Conservation (phyloP, 805 yeast genomes). For the Candida verbasci region DNA sequence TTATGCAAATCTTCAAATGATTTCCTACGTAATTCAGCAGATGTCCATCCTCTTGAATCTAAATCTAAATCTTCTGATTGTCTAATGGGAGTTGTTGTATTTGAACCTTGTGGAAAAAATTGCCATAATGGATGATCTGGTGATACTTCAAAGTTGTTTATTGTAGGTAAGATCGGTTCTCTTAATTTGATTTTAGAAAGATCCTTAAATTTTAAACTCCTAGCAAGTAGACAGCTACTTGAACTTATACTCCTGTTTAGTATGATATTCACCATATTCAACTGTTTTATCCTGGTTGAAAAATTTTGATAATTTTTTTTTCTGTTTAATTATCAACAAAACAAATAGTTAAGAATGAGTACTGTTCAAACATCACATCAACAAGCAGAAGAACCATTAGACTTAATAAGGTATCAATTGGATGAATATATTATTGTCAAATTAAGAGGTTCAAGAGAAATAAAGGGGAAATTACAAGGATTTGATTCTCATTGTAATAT, state of each 20-base stretch:
- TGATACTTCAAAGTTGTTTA: slow-evolving; percentile 61
- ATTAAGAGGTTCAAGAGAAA: slow-evolving; percentile 89
- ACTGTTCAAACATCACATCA: slow-evolving; percentile 25
- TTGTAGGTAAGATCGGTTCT: slow-evolving; percentile 83
- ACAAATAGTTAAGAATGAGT: slow-evolving; percentile 19
- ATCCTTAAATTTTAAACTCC: slow-evolving; percentile 3
- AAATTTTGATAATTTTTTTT: neutral
- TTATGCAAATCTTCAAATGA: slow-evolving; percentile 88
- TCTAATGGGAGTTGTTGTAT: slow-evolving; percentile 56
- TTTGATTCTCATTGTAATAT: slow-evolving; percentile 96
- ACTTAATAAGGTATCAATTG: slow-evolving; percentile 75
- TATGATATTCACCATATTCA: neutral
- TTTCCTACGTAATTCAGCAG: slow-evolving; percentile 86
- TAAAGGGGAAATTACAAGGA: slow-evolving; percentile 86
- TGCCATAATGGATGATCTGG: slow-evolving; percentile 96
- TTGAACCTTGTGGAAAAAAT: slow-evolving; percentile 57
- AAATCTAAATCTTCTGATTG: slow-evolving; percentile 42
- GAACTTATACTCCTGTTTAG: too few species aligned
- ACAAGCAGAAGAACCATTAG: slow-evolving; percentile 72
- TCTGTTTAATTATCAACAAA: neutral
- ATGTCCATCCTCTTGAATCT: slow-evolving; percentile 75
- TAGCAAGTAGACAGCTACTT: neutral
- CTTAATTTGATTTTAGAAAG: slow-evolving; percentile 50
- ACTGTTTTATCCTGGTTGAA: slow-evolving; percentile 1
- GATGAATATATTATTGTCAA: slow-evolving; percentile 87